A percentile compares a stretch with the other conserved stretches of the same genome.
Evolutionary conservation across 2,329 filamentous ascomycete genomes (phyloP).

Genomic region (Aspergillus unguis): DNA sequence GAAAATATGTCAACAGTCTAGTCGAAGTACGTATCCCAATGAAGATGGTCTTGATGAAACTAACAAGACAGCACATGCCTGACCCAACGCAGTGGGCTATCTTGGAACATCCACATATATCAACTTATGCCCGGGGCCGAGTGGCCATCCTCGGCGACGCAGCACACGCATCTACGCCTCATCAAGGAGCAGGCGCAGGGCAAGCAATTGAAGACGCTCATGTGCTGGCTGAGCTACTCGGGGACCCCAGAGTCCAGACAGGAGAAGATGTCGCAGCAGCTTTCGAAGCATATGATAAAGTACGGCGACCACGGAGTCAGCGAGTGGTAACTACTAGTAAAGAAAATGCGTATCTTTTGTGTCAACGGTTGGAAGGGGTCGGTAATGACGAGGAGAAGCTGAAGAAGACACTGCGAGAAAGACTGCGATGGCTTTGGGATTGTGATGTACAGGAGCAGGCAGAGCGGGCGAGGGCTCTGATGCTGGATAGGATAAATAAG

Average conservation of each 20-base stretch:
- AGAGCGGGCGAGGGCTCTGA: slow-evolving; percentile 18
- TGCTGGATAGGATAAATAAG: slow-evolving; percentile 1
- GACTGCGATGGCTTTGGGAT: slow-evolving; percentile 36
- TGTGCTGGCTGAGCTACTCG: slow-evolving; percentile 46
- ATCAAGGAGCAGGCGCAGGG: slow-evolving; percentile 39
- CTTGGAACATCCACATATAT: slow-evolving; percentile 32
- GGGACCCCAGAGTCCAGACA: slow-evolving; percentile 31
- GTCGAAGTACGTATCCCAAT: slow-evolving; percentile 22
- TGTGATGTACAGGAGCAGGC: slow-evolving; percentile 29
- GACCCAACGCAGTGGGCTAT: slow-evolving; percentile 37
- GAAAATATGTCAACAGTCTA: slow-evolving; percentile 25
- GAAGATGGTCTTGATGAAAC: no score
- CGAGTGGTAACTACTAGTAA: slow-evolving; percentile 51
- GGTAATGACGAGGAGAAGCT: slow-evolving; percentile 27
- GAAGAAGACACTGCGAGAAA: slow-evolving; percentile 19
- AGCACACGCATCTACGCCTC: slow-evolving; percentile 38
- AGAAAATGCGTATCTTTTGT: slow-evolving; percentile 37
- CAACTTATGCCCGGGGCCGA: slow-evolving; percentile 28
- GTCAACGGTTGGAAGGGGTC: slow-evolving; percentile 26
- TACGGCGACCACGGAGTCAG: slow-evolving; percentile 50
- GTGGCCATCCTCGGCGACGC: slow-evolving; percentile 38
- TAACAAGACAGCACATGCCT: slow-evolving; percentile 23
- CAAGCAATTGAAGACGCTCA: slow-evolving; percentile 39
- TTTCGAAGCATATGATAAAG: slow-evolving; percentile 52
- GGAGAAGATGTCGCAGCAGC: slow-evolving; percentile 41